Conservation (phyloP, 2,329 filamentous ascomycete genomes). For the Claviceps arundinis region DNA sequence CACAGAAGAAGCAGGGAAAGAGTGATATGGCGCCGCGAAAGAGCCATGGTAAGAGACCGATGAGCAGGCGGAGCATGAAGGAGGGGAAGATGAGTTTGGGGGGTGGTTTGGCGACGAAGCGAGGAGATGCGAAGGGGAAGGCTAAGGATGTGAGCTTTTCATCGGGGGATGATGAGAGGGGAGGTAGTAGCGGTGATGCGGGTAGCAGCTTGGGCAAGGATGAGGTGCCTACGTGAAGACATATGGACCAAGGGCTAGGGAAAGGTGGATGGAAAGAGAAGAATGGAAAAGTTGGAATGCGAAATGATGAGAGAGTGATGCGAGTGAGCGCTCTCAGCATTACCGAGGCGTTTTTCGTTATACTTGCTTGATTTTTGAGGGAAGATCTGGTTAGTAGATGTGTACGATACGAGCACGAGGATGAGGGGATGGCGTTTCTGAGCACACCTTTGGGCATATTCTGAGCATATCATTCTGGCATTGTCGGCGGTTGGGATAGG, state of each 20-base stretch:
- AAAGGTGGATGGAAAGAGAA: not conserved
- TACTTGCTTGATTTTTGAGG: not conserved
- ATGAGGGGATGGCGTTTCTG: slow-evolving; percentile 33
- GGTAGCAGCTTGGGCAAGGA: slow-evolving; percentile 15
- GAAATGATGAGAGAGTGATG: too few relatives aligned
- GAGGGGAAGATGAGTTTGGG: slow-evolving; percentile 19
- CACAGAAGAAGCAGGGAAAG: slow-evolving; percentile 13
- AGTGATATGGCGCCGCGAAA: slow-evolving; percentile 16
- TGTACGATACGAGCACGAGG: slow-evolving; percentile 16
- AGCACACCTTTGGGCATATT: too few relatives aligned
- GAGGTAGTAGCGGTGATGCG: slow-evolving; percentile 14
- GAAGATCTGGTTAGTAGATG: not conserved
- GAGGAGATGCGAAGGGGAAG: slow-evolving; percentile 28
- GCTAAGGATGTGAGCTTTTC: slow-evolving; percentile 31
- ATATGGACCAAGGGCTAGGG: not conserved
- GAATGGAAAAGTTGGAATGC: not conserved
- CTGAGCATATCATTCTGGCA: too few relatives aligned
- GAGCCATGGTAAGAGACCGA: slow-evolving; percentile 17
- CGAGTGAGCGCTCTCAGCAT: not conserved
- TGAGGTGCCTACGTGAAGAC: slow-evolving; percentile 27
- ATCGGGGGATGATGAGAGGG: slow-evolving; percentile 24
- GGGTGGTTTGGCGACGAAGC: slow-evolving; percentile 13
- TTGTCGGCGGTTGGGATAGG: too few relatives aligned
- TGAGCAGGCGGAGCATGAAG: slow-evolving; percentile 29
- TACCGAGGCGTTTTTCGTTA: not conserved